phyloP scores from a whole-genome alignment of 495 filamentous ascomycete genomes.

The Penicillium herquei region DNA sequence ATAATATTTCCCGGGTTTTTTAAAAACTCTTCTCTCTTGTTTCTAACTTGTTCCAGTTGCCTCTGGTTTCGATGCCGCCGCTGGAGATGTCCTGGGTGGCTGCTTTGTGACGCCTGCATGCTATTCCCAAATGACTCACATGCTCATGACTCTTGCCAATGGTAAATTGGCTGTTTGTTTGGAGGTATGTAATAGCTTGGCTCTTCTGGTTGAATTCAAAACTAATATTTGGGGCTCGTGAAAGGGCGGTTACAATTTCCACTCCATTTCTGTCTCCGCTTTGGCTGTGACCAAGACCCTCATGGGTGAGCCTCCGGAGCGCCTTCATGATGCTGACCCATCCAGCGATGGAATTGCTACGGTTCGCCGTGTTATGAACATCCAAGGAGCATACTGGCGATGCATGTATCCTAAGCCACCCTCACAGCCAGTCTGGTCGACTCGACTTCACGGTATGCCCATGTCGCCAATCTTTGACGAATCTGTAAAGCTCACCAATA shows the following conservation, averaged over 20 bases:
- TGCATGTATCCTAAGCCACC: slow-evolving; percentile 54
- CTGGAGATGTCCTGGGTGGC: slow-evolving; percentile 85
- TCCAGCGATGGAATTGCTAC: slow-evolving; percentile 45
- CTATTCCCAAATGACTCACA: slow-evolving; percentile 98
- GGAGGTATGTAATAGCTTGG: slow-evolving; percentile 50
- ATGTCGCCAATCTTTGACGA: not conserved
- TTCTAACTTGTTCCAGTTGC: slow-evolving; percentile 56
- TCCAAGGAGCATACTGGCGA: slow-evolving; percentile 59
- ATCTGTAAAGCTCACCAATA: not conserved
- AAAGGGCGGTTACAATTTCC: slow-evolving; percentile 89
- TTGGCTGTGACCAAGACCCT: slow-evolving; percentile 87
- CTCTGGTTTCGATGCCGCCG: slow-evolving; percentile 94
- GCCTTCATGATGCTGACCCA: slow-evolving; percentile 51
- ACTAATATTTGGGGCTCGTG: not conserved
- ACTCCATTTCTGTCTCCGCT: slow-evolving; percentile 87
- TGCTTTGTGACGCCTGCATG: slow-evolving; percentile 88
- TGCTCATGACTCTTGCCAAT: slow-evolving; percentile 93
- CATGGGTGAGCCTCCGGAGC: slow-evolving; percentile 90
- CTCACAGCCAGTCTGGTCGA: slow-evolving; percentile 32
- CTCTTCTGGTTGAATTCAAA: not conserved
- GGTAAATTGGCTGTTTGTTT: slow-evolving; percentile 91
- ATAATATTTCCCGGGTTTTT: not conserved
- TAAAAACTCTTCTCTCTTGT: not conserved
- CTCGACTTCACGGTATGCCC: slow-evolving; percentile 54
- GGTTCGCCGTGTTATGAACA: slow-evolving; percentile 52